Percentiles rank a stretch among this genome's conserved stretches.
phyloP scores from a whole-genome alignment of 192 early-diverging fungal genomes.

The Linnemannia hyalina region DNA sequence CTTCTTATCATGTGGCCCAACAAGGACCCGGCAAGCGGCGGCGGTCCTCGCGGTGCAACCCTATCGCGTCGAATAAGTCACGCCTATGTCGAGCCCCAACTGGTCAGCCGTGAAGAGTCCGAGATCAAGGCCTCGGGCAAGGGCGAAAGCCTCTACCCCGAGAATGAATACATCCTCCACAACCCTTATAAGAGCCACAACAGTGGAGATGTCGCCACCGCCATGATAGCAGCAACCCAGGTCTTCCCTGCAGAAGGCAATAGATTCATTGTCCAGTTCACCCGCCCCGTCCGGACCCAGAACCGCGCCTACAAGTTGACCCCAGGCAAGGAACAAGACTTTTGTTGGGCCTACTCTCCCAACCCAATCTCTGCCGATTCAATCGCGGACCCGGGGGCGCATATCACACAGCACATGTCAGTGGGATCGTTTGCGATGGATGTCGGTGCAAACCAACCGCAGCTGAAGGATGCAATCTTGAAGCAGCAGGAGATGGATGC shows the following conservation, averaged over 20 bases:
- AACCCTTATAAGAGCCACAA: neutral
- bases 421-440: conserved; percentile 53
- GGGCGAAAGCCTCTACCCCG: conserved; percentile 22
- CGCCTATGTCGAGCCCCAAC: conserved; percentile 44
- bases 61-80: conserved; percentile 42
- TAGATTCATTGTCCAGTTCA: conserved; percentile 47
- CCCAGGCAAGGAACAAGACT: conserved; percentile 45
- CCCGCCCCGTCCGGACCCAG: conserved; percentile 29
- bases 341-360: conserved; percentile 54
- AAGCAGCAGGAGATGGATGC: conserved; percentile 12
- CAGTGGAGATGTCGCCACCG: neutral
- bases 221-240: neutral
- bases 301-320: conserved; percentile 42
- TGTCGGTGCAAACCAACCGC: conserved; percentile 43
- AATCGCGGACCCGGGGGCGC: conserved; percentile 31
- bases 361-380: conserved; percentile 43
- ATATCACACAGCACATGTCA: conserved; percentile 36
- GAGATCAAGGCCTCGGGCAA: neutral
- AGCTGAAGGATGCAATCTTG: conserved; percentile 18
- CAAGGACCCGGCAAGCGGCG: neutral
- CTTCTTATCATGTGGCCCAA: conserved; percentile 49
- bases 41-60: conserved; percentile 36
- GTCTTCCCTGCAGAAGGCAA: conserved; percentile 22
- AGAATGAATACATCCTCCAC: conserved; percentile 39
- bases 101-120: conserved; percentile 21